These are phyloP conservation scores for Francoa sonchifolia DNA, from an alignment of 441 rosid species.

Conservation along the genomic window DNA sequence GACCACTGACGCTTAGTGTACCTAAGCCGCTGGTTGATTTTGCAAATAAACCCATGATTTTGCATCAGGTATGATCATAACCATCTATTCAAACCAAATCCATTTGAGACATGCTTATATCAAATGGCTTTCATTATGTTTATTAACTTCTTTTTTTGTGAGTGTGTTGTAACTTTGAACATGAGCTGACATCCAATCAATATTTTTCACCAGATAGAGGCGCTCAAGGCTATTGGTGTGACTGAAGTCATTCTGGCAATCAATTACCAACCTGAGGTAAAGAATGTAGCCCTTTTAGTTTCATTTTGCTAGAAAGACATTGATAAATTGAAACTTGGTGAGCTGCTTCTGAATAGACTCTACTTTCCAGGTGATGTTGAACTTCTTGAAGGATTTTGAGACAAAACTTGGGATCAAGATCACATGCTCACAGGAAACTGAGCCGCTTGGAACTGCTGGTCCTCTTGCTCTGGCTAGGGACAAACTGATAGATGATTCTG, in stretches of 20 bases:
- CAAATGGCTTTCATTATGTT: neutral
- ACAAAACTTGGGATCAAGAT: constrained; percentile 76
- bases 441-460: constrained; percentile 98
- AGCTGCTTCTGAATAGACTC: constrained; percentile 5
- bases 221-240: constrained; percentile 85
- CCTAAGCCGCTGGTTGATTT: constrained; percentile 97
- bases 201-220: constrained; percentile 68
- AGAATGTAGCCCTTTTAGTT: neutral
- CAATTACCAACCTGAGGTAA: constrained; percentile 92
- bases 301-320: neutral
- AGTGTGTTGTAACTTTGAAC: neutral
- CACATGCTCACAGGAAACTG: constrained; percentile 97
- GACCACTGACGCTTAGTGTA: constrained; percentile 90
- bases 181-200: constrained; percentile 4
- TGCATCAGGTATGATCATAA: constrained; percentile 66
- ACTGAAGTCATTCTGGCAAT: constrained; percentile 92
- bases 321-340: neutral
- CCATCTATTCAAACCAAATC: neutral
- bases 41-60: constrained; percentile 95
- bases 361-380: constrained; percentile 67
- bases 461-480: constrained; percentile 95
- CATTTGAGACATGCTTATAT: neutral
- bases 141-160: neutral
- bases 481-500: constrained; percentile 65
- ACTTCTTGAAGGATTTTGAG: constrained; percentile 86